phyloP scores from a whole-genome alignment of 176 grass and related monocot genomes.

The Oropetium thomaeum region DNA sequence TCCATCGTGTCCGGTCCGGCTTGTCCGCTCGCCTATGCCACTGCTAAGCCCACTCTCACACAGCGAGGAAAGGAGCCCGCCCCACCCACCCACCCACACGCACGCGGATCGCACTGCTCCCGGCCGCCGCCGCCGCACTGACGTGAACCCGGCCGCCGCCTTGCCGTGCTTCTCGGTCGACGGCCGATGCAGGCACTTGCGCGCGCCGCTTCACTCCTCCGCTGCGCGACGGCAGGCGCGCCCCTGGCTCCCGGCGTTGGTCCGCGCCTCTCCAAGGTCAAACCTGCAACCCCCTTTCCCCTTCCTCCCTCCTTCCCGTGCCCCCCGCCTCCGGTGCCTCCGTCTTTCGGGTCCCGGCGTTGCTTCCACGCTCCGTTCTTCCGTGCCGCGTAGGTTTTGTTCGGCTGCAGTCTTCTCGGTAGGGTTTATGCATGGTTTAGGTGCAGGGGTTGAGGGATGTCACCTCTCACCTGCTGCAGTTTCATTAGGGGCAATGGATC shows the following conservation, averaged over 20 bases:
- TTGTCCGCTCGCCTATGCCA: too few relatives aligned
- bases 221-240: background rate
- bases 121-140: background rate
- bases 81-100: background rate
- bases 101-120: background rate
- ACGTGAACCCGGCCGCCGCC: background rate
- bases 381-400: background rate
- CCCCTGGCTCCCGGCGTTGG: background rate
- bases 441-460: background rate
- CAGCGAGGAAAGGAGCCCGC: background rate
- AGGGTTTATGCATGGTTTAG: conserved; percentile 15
- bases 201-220: conserved; percentile 30
- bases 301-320: background rate
- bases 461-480: background rate
- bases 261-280: conserved; percentile 22
- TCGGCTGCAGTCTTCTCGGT: background rate
- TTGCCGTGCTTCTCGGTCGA: background rate
- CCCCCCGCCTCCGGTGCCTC: too few relatives aligned
- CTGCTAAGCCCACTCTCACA: too few relatives aligned
- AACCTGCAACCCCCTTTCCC: background rate
- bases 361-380: background rate
- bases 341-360: background rate
- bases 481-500: background rate
- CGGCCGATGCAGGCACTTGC: conserved; percentile 33
- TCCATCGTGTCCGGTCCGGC: too few relatives aligned